Evolutionary conservation across 306 rosid genomes (phyloP), one percentile per base, ranked within the genome.

Genomic region (Alnus glutinosa): DNA sequence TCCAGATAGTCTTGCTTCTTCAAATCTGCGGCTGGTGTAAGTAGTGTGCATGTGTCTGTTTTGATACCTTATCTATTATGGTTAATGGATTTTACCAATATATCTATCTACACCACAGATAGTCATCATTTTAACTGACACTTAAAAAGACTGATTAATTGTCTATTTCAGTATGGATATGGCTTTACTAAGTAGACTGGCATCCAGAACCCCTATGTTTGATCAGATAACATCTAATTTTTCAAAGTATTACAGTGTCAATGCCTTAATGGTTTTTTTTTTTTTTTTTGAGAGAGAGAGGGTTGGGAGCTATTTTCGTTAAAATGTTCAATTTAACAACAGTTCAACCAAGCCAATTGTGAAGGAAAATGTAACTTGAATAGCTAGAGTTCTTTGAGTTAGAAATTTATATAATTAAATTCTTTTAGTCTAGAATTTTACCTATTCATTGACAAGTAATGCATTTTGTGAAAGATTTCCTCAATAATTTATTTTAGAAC

Each of bases 21-120:
- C 93, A 79, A 85, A 87, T 79, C 86, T 94, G 84, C 95, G 86
- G 76, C 98, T 94, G 58, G 89, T 90, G 98, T 94, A 87, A 91
- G 98, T 89, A 80, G n/a, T 32, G 19, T 81, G 77, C 75, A 52
- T 55, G 46, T 77, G 11, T 79, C 54, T 82, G n/a, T 69, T 19
- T 11, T 72, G 70, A 50, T 54, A 44, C 75, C 55, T 34, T 49
- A 42, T 55, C 44, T 69, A 36, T 59, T 79, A 23, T 36, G 47
- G 3, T 5, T 13, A 14, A 3, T 48, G 39, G 10, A 66, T 11
- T 39, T 39, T 15, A 42, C 39, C 72, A 39, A 67, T 5, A 67
- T 18, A 42, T 67, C 72, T 42, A 7, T 16, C 13, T 59, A 30
- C 30, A 19, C 1, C 32, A 59, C 5, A 19, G 9, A 12, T 63